These are phyloP conservation scores for Apodospora peruviana DNA, from an alignment of 495 filamentous ascomycete genomes.

Conservation along the genomic window DNA sequence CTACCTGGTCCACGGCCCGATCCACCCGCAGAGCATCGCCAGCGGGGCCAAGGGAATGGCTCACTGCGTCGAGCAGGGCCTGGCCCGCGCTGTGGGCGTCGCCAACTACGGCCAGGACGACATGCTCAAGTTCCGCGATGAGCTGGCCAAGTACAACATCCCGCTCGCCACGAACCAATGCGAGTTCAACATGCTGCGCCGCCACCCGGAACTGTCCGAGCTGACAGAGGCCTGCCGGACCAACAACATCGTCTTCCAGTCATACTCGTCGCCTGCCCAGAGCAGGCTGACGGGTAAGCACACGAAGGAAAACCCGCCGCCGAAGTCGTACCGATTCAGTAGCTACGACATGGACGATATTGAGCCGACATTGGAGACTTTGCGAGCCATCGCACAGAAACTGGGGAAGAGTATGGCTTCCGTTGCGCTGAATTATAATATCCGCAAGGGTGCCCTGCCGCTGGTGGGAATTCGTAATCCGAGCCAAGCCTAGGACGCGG, in stretches of 20 bases:
- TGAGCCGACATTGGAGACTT: not conserved
- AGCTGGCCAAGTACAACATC: not conserved
- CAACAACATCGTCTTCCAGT: conserved; percentile 8
- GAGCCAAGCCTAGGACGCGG: not conserved
- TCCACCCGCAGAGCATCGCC: conserved; percentile 6
- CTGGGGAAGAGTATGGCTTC: conserved; percentile 23
- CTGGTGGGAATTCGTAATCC: not conserved
- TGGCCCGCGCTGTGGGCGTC: conserved; percentile 33
- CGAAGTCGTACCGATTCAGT: conserved; percentile 11
- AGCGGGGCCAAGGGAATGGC: conserved; percentile 17
- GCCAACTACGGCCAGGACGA: conserved; percentile 38
- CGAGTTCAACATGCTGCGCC: conserved; percentile 5
- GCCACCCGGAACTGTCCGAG: not conserved
- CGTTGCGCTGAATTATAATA: conserved; percentile 39
- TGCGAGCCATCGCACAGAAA: conserved; percentile 26
- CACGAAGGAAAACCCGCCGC: conserved; percentile 34
- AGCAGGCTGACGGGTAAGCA: conserved; percentile 24
- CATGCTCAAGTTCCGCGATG: conserved; percentile 28
- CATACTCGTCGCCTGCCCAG: conserved; percentile 12
- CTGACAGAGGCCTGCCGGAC: not conserved
- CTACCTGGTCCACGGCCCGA: conserved; percentile 8
- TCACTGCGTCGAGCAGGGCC: conserved; percentile 34
- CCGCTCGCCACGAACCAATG: conserved; percentile 8
- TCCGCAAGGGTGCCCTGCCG: conserved; percentile 7
- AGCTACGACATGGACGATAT: conserved; percentile 7